Conservation (phyloP, 495 filamentous ascomycete species). For the Penicillium manginii region DNA sequence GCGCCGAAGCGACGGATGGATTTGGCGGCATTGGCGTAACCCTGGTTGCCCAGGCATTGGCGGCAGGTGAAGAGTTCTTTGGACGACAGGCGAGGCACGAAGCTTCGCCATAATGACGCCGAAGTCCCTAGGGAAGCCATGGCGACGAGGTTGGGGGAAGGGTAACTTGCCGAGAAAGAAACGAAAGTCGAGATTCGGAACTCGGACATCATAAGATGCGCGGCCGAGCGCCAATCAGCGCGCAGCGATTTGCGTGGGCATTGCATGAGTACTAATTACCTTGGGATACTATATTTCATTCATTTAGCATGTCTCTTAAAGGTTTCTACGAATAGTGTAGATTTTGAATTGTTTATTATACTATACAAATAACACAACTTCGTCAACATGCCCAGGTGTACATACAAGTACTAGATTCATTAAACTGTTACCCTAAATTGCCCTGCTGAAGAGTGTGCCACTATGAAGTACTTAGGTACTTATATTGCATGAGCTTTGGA, state of each 20-base stretch:
- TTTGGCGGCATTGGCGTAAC: constrained; percentile 35
- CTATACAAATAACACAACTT: too few species aligned
- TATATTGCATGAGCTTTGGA: too few species aligned
- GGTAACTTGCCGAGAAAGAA: constrained; percentile 12
- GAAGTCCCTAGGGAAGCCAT: constrained; percentile 45
- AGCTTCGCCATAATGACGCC: constrained; percentile 35
- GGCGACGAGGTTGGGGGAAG: constrained; percentile 15
- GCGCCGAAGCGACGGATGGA: constrained; percentile 40
- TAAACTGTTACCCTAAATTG: too few species aligned
- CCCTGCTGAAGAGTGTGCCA: too few species aligned
- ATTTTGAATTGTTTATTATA: too few species aligned
- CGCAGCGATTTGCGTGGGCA: constrained; percentile 21
- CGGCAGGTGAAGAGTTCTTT: constrained; percentile 63
- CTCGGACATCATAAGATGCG: constrained; percentile 22
- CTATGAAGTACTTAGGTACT: too few species aligned
- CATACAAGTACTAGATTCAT: too few species aligned
- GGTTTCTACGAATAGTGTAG: too few species aligned
- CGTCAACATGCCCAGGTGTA: too few species aligned
- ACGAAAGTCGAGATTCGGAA: constrained; percentile 12
- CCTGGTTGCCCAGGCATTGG: constrained; percentile 58
- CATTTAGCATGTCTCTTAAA: too few species aligned
- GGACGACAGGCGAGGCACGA: constrained; percentile 52
- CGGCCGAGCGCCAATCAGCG: constrained; percentile 32
- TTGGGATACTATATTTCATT: too few species aligned
- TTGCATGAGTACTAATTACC: not conserved